Base-by-base conservation (phyloP, 495 filamentous ascomycete genomes). In the Clavariopsis aquatica region DNA sequence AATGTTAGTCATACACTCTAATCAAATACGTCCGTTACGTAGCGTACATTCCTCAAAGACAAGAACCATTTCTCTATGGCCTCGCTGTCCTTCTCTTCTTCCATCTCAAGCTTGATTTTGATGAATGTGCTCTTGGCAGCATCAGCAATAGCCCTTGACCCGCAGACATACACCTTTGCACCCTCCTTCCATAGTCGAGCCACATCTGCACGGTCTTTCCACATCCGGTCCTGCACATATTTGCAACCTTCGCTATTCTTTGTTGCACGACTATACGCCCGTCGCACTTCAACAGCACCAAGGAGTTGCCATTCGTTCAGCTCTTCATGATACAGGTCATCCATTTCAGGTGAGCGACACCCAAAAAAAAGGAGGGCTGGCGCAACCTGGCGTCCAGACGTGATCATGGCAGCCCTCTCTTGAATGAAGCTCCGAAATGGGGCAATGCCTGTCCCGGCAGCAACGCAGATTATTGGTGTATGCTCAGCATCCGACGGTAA, bases 341-440 rank as follows among this genome's bases (percentile, higher is more conserved):
- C 89, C 43, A 74, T 70, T 4, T 78, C 80, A 15, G 82, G 76
- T 0, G 79, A 76, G n/a, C 83, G 80, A 69, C 87, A 89, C 1
- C 88, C 88, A 43, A 86, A 73, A 71, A 88, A 90, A 0, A 91
- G 75, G 17, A 89, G 49, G 0, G 87, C 87, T 3, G 77, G 81
- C 0, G 84, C 86, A 0, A 89, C 76, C 20, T 74, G 75, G n/a
- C 78, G 76, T 1, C 84, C 83, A 0, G 79, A 80, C 6, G 75
- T 76, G 19, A 85, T 75, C 70, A 45, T 45, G 20, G 78, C 79
- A 0, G 82, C 84, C 10, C 88, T 84, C 62, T 91, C 87, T 72
- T 90, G 83, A 12, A 89, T 63, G 70, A 91, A 90, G 6, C 85
- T 87, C 0, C 86, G 80, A 80, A 91, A 89, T 0, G 88, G 88